Conservation (phyloP, 768 basidiomycete genomes). For the Trametes cingulata region DNA sequence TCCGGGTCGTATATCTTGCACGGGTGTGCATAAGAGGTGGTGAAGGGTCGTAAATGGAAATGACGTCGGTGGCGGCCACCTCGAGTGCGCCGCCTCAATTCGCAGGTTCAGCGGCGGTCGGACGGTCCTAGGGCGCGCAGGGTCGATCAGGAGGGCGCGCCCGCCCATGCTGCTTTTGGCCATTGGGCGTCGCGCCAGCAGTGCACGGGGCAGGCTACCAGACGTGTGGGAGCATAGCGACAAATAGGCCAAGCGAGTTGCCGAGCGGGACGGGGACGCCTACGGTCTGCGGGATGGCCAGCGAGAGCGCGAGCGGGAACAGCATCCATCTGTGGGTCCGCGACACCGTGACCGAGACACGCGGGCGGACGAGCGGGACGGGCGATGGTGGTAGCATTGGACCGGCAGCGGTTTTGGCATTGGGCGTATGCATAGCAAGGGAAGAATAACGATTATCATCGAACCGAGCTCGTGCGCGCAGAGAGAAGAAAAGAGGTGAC, state of each 20-base stretch:
- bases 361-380: too few relatives aligned
- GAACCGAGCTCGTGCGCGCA: conserved; percentile 2
- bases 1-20: too few relatives aligned
- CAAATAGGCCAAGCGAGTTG: conserved; percentile 1
- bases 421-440: neutral
- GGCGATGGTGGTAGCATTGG: neutral
- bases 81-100: too few relatives aligned
- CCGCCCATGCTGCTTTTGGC: neutral
- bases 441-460: conserved; percentile 3
- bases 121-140: too few relatives aligned
- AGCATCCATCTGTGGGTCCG: neutral
- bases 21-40: too few relatives aligned
- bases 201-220: neutral
- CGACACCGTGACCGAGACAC: too few relatives aligned
- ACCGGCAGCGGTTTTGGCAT: neutral
- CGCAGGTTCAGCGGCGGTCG: too few relatives aligned
- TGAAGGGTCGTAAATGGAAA: too few relatives aligned
- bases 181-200: neutral
- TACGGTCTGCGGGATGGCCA: neutral
- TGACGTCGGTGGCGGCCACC: too few relatives aligned
- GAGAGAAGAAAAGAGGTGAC: neutral
- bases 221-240: neutral
- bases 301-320: neutral
- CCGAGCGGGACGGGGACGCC: neutral
- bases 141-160: too few relatives aligned